These are phyloP conservation scores for Dalbergia cochinchinensis DNA, from an alignment of 306 rosid genomes.

Conservation along the genomic window DNA sequence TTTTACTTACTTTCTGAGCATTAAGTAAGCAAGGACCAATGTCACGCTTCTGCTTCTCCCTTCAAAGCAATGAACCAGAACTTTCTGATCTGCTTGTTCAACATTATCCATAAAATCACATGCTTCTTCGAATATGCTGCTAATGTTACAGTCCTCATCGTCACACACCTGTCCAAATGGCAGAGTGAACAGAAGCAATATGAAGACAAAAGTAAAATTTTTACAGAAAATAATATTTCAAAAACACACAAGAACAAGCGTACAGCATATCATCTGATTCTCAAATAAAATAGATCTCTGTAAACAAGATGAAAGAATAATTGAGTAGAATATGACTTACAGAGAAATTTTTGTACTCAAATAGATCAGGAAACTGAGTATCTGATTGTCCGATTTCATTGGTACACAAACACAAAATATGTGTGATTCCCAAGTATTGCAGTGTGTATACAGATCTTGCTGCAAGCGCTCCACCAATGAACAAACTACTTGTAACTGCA, in stretches of 20 bases:
- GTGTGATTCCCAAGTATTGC: slow-evolving; percentile 82
- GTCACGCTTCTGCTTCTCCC: slow-evolving; percentile 97
- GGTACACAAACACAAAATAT: slow-evolving; percentile 87
- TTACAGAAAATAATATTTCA: slow-evolving; percentile 4
- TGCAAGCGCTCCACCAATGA: slow-evolving; percentile 91
- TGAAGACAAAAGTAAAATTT: slow-evolving; percentile 12
- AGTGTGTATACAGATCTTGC: slow-evolving; percentile 93
- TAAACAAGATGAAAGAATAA: slow-evolving; percentile 4
- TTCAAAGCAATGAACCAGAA: slow-evolving; percentile 96
- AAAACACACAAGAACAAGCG: neutral
- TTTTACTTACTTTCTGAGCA: slow-evolving; percentile 88
- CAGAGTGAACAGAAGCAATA: slow-evolving; percentile 26
- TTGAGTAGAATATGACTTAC: slow-evolving; percentile 58
- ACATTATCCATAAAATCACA: slow-evolving; percentile 70
- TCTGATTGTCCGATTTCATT: slow-evolving; percentile 98
- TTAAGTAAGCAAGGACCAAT: slow-evolving; percentile 87
- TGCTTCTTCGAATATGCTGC: slow-evolving; percentile 86
- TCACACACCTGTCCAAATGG: slow-evolving; percentile 70
- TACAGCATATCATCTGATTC: slow-evolving; percentile 23
- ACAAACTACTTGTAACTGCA: slow-evolving; percentile 67
- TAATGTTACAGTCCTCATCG: slow-evolving; percentile 75
- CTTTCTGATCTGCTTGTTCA: slow-evolving; percentile 75
- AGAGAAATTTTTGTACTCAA: slow-evolving; percentile 77
- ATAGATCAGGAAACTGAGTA: slow-evolving; percentile 86
- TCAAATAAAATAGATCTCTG: slow-evolving; percentile 1